Conservation (phyloP, 768 basidiomycete genomes). For the Trametes maxima region DNA sequence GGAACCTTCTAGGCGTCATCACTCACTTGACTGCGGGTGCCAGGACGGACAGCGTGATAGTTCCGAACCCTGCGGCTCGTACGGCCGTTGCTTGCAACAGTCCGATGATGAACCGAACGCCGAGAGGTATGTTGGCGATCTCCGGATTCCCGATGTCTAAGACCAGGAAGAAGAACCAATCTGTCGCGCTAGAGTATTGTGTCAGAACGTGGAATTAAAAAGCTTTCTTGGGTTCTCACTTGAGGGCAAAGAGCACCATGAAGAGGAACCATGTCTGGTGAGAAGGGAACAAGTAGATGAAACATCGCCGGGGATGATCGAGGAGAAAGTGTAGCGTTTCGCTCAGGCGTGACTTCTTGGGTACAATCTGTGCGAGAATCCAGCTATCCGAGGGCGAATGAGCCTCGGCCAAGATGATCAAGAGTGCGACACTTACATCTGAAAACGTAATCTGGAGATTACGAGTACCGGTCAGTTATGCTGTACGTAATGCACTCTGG, state of each 20-base stretch:
- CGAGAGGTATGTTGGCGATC: conserved; percentile 69
- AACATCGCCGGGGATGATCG: conserved; percentile 93
- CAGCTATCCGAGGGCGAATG: conserved; percentile 53
- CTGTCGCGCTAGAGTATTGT: conserved; percentile 54
- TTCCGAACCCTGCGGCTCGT: conserved; percentile 83
- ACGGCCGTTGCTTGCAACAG: conserved; percentile 81
- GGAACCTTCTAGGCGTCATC: neutral
- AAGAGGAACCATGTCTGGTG: conserved; percentile 94
- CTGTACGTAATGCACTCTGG: neutral
- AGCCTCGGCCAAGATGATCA: neutral
- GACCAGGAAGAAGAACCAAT: conserved; percentile 90
- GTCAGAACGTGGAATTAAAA: neutral
- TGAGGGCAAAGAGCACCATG: conserved; percentile 65
- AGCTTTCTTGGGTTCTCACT: conserved; percentile 48
- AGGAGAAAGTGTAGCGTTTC: conserved; percentile 91
- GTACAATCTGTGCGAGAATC: conserved; percentile 64
- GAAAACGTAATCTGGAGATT: conserved; percentile 61
- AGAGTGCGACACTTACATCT: conserved; percentile 16
- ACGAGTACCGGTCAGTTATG: neutral
- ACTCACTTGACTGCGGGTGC: conserved; percentile 88
- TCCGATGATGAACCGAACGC: conserved; percentile 70
- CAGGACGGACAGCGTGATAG: conserved; percentile 70
- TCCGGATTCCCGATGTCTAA: conserved; percentile 81
- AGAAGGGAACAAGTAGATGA: conserved; percentile 87
- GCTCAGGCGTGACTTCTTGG: conserved; percentile 56